Base-by-base conservation (phyloP, 2,329 filamentous ascomycete genomes). In the Lachnellula hyalina region DNA sequence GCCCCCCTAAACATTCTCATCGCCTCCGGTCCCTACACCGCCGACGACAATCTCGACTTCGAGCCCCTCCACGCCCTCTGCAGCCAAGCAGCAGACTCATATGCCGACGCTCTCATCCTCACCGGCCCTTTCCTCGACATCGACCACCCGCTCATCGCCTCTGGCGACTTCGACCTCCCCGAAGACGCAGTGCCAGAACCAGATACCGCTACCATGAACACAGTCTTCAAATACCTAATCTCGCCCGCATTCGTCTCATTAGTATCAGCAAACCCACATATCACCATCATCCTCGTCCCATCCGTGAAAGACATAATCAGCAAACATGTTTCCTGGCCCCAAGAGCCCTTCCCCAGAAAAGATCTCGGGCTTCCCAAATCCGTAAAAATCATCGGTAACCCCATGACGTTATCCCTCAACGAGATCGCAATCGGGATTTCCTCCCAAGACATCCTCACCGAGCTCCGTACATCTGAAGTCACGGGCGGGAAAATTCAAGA, bases 41-140 rank as follows among this genome's bases (percentile, higher is more conserved):
- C 91, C 2, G 92, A 97, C 63, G 89, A 93, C 65, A 95, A 95
- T 67, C 84, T 99, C 46, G 87, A 91, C 61, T 99, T 92, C 68
- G 89, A 95, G 65, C 88, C 93, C 7, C 76, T 99, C 1, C 85
- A 91, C 65, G 84, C 89, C 32, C 79, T 99, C 15, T 93, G 93
- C 68, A 80, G 81, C 62, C 85, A 86, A 64, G 91, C 92, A 8
- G 84, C 84, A 15, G 84, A 90, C 60, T 82, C 79, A 21, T 85
- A 83, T 60, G 88, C 86, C 11, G 94, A 99, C 69, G 82, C 83
- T 3, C 74, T 99, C 28, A 80, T 97, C 44, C 77, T 99, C 8
- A 77, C 82, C 4, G 94, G 94, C 0, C 94, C 94, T 0, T 96
- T 99, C 69, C 79, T 99, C 61, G 94, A 97, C 69, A 78, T 87